These are phyloP conservation scores for Daedaleopsis sinensis DNA, from an alignment of 768 basidiomycete species.

Conservation along the genomic window DNA sequence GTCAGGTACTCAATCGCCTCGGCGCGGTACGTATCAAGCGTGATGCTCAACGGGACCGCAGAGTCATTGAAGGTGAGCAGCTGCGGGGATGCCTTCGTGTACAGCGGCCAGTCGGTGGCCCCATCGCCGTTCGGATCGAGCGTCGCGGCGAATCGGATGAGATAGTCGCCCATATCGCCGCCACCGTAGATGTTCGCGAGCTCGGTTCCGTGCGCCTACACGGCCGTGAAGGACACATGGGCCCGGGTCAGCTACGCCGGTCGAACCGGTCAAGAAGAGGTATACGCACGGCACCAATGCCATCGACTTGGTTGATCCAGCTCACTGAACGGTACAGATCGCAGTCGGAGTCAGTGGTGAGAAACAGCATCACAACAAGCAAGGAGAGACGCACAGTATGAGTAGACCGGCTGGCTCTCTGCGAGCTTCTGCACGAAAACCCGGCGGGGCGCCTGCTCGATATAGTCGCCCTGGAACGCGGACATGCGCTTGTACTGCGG, in stretches of 20 bases:
- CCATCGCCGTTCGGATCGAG: slow-evolving; percentile 33
- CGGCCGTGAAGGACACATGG: background rate
- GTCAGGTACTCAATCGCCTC: background rate
- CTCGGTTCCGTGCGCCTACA: slow-evolving; percentile 19
- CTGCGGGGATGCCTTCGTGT: slow-evolving; percentile 17
- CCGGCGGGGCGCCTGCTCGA: slow-evolving; percentile 25
- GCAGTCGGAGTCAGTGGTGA: background rate
- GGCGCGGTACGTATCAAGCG: background rate
- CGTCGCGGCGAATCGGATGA: slow-evolving; percentile 32
- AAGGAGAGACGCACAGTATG: slow-evolving; percentile 6
- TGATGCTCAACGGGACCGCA: background rate
- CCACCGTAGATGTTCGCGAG: slow-evolving; percentile 14
- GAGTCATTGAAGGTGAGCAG: slow-evolving; percentile 23
- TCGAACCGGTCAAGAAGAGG: too few relatives aligned
- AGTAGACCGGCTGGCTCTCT: slow-evolving; percentile 6
- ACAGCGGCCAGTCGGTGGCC: slow-evolving; percentile 27
- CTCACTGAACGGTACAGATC: slow-evolving; percentile 4
- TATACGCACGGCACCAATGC: slow-evolving; percentile 6
- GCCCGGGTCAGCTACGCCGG: too few relatives aligned
- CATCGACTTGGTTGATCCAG: slow-evolving; percentile 1
- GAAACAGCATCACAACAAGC: too few relatives aligned
- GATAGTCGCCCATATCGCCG: slow-evolving; percentile 21
- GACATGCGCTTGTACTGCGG: slow-evolving; percentile 31
- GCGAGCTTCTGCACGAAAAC: slow-evolving; percentile 9
- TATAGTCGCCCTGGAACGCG: slow-evolving; percentile 28